Percentiles rank a stretch among this genome's conserved stretches.
Conservation (phyloP, 441 rosid species). For the Corymbia calophylla region DNA sequence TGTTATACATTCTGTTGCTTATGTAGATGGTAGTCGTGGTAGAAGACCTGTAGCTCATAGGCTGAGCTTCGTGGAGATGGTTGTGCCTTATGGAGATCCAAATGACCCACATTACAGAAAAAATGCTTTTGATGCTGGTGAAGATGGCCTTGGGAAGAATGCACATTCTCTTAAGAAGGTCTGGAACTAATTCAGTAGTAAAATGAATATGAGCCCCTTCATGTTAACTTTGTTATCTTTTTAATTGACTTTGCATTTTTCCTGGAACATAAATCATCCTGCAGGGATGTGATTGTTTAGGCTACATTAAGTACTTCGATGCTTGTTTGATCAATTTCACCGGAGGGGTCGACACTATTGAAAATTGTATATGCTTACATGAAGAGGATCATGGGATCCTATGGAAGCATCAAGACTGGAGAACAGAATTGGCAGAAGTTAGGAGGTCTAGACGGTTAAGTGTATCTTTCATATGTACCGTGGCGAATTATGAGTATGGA, state of each 20-base stretch:
- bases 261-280: neutral
- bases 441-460: conserved; percentile 81
- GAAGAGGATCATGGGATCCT: conserved; percentile 92
- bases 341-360: conserved; percentile 88
- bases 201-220: neutral
- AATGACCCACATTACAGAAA: conserved; percentile 89
- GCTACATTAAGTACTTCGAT: conserved; percentile 79
- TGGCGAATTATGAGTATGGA: conserved; percentile 90
- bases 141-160: conserved; percentile 93
- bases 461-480: conserved; percentile 72
- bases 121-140: conserved; percentile 95
- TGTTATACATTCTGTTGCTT: conserved; percentile 85
- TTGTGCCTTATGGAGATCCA: conserved; percentile 93
- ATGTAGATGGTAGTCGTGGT: conserved; percentile 83
- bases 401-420: conserved; percentile 98
- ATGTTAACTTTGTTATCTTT: neutral
- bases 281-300: conserved; percentile 93
- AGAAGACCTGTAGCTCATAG: conserved; percentile 83
- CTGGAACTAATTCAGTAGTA: neutral
- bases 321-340: conserved; percentile 88
- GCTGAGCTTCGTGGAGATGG: conserved; percentile 92
- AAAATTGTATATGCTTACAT: conserved; percentile 86
- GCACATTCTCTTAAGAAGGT: conserved; percentile 95
- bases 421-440: conserved; percentile 91
- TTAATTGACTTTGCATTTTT: neutral